Conservation (phyloP, 2,329 filamentous ascomycete genomes). For the Talaromyces verruculosus region DNA sequence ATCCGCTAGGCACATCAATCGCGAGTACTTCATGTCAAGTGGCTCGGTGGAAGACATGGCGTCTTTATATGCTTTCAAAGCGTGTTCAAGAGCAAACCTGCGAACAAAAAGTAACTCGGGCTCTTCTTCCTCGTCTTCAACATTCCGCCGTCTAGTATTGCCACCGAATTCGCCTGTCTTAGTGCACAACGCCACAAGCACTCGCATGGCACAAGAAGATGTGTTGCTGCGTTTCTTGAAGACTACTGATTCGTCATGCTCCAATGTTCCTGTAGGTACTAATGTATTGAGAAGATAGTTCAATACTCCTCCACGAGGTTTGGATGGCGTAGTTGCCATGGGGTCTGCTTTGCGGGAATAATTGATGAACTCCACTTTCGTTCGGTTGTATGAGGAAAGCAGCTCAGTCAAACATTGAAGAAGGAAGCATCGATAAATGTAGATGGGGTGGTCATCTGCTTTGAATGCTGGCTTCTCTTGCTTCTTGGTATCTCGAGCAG, state of each 20-base stretch:
- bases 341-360: constrained; percentile 90
- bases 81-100: constrained; percentile 90
- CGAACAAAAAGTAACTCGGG: constrained; percentile 77
- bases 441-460: constrained; percentile 88
- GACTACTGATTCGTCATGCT: constrained; percentile 69
- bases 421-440: constrained; percentile 93
- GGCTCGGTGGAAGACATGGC: constrained; percentile 75
- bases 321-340: constrained; percentile 82
- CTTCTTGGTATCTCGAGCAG: constrained; percentile 57
- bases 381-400: constrained; percentile 84
- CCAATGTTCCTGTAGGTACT: constrained; percentile 63
- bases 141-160: constrained; percentile 57
- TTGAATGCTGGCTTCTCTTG: constrained; percentile 75
- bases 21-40: constrained; percentile 80
- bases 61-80: constrained; percentile 88
- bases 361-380: constrained; percentile 98
- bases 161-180: constrained; percentile 78
- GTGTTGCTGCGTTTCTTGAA: constrained; percentile 85
- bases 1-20: constrained; percentile 82
- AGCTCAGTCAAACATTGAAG: constrained; percentile 90
- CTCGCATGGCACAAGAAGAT: constrained; percentile 79
- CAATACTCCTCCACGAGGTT: constrained; percentile 85
- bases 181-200: constrained; percentile 80
- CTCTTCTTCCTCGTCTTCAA: constrained; percentile 43
- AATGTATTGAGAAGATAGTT: constrained; percentile 90